Percentiles rank a stretch among this genome's conserved stretches.
These are phyloP conservation scores for Marvania coccoides DNA, from an alignment of 139 green algal species.

Conservation along the genomic window DNA sequence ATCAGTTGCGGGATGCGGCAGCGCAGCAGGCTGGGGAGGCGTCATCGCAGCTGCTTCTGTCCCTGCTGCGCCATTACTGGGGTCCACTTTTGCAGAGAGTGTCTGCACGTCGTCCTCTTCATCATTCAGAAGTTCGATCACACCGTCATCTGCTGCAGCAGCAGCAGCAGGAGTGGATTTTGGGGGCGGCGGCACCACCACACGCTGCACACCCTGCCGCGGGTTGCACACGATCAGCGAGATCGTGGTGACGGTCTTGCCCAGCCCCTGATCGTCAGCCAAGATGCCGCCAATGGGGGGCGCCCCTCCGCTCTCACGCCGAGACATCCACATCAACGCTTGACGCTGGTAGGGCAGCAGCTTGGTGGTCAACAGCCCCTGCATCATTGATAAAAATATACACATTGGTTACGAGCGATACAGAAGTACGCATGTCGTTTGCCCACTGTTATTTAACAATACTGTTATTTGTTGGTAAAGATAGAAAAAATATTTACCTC, in stretches of 20 bases:
- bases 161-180: not conserved
- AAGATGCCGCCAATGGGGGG: slow-evolving; percentile 60
- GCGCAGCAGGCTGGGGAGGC: not conserved
- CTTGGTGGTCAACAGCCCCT: too few species aligned
- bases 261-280: slow-evolving; percentile 77
- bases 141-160: not conserved
- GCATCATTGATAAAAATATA: too few species aligned
- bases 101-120: not conserved
- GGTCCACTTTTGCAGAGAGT: not conserved
- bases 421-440: too few species aligned
- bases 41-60: not conserved
- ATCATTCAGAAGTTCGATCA: not conserved
- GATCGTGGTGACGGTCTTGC: slow-evolving; percentile 78
- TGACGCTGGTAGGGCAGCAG: slow-evolving; percentile 65
- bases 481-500: too few species aligned
- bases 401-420: too few species aligned
- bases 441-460: too few species aligned
- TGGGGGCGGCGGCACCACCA: not conserved
- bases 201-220: not conserved
- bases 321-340: slow-evolving; percentile 67
- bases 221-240: slow-evolving; percentile 59
- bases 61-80: not conserved
- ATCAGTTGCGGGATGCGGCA: not conserved
- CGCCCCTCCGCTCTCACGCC: slow-evolving; percentile 31
- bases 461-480: too few species aligned